Conservation (phyloP, 2,329 filamentous ascomycete genomes). For the Ceratocystis papillata region DNA sequence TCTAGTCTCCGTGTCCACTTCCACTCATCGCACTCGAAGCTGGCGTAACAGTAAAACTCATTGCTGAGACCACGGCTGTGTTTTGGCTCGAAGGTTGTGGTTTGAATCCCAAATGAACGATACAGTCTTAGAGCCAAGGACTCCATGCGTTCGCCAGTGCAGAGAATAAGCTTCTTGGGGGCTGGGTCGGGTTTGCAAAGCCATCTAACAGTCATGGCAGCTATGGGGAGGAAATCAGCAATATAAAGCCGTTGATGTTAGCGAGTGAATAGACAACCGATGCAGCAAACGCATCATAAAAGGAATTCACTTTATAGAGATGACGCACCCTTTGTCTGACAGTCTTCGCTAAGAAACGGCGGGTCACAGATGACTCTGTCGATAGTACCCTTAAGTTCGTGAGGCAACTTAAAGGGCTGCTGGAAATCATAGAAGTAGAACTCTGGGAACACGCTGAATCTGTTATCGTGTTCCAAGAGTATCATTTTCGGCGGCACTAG, state of each 20-base stretch:
- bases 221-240: constrained; percentile 33
- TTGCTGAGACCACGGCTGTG: constrained; percentile 68
- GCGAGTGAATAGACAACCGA: background rate
- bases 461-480: constrained; percentile 62
- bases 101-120: constrained; percentile 47
- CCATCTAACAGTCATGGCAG: constrained; percentile 65
- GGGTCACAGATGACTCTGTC: constrained; percentile 67
- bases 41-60: constrained; percentile 70
- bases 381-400: constrained; percentile 51
- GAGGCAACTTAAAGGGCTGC: constrained; percentile 53
- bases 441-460: constrained; percentile 63
- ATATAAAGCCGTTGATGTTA: background rate
- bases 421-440: constrained; percentile 67
- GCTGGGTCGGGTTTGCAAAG: constrained; percentile 41
- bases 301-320: background rate
- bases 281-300: background rate
- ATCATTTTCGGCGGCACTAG: constrained; percentile 43
- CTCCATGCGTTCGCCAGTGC: constrained; percentile 70
- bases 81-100: constrained; percentile 57
- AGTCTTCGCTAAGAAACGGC: constrained; percentile 69
- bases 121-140: constrained; percentile 56
- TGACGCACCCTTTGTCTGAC: constrained; percentile 59
- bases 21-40: constrained; percentile 55
- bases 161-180: constrained; percentile 47
- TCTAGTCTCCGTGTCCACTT: constrained; percentile 32